Evolutionary conservation across 306 rosid genomes (phyloP), one percentile per base, ranked within the genome.

Genomic region (Alnus glutinosa): DNA sequence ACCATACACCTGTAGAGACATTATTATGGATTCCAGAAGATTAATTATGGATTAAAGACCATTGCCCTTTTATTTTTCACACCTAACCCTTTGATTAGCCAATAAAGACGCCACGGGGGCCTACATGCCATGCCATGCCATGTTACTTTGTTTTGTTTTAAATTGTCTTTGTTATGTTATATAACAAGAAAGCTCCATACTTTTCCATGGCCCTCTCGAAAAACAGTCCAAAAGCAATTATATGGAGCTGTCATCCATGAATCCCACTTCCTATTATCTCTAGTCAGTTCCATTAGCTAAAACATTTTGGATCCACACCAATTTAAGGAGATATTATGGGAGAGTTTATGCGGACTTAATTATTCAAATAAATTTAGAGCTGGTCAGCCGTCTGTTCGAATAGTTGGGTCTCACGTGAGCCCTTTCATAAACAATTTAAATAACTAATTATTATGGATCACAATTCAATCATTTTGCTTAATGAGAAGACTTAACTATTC

Each of bases 171-270:
- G 8, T 8, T 78, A 8, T 12, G 4, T 61, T 36, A 23, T 12
- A 57, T 36, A 37, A 63, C 46, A 51, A 28, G 16, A 49, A 55
- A 55, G 75, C 54, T 52, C 52, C 28, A 70, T 5, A 49, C n/a
- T 5, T 62, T 12, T 28, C n/a, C 30, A 7, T 48, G 18, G 9
- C 63, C 62, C 55, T 71, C 42, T 34, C 13, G 28, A 15, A 55
- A 64, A 54, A 34, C 19, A 80, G 49, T 18, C 55, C 42, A 12
- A 36, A 81, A 70, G 81, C 83, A 42, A 64, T 81, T 76, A 75
- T 34, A 34, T 34, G 37, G 37, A 82, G 85, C 83, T 87, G 87
- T 78, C 79, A 82, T 85, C 88, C 85, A 87, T 78, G 78, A 75
- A 70, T 46, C n/a, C 42, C 67, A 18, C 9, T 6, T 58, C 54